Conservation (phyloP, 208 protist species). For the Naegleria gruberi region DNA sequence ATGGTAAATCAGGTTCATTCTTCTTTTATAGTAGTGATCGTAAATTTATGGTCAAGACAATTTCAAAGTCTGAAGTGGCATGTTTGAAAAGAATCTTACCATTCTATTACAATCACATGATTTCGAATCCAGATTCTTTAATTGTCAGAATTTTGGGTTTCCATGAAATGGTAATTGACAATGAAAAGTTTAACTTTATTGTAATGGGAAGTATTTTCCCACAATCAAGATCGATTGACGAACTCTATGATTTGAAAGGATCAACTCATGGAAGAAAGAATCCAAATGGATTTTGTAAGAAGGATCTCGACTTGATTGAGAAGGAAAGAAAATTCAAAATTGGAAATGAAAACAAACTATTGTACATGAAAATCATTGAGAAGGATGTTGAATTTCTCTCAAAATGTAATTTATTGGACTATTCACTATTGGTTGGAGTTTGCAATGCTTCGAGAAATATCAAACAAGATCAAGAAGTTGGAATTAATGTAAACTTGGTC, state of each 20-base stretch:
- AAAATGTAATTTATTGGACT: not conserved
- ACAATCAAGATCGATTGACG: not conserved
- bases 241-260: constrained; percentile 24
- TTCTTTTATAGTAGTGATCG: not conserved
- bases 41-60: constrained; percentile 1
- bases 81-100: not conserved
- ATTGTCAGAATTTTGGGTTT: not conserved
- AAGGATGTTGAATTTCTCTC: not conserved
- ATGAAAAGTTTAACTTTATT: not conserved
- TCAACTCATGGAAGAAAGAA: not conserved
- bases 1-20: not conserved
- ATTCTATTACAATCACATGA: not conserved
- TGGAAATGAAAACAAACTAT: not conserved
- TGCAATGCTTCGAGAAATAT: not conserved
- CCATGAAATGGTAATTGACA: not conserved
- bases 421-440: constrained; percentile 5
- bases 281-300: constrained; percentile 10
- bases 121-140: not conserved
- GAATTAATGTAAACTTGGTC: not conserved
- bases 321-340: not conserved
- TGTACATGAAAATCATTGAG: not conserved
- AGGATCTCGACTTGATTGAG: constrained; percentile 4
- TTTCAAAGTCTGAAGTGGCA: not conserved
- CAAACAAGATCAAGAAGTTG: not conserved
- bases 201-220: not conserved